Evolutionary conservation across 2,329 filamentous ascomycete species (phyloP).

Genomic region (Phaeosphaeriaceae sp.): DNA sequence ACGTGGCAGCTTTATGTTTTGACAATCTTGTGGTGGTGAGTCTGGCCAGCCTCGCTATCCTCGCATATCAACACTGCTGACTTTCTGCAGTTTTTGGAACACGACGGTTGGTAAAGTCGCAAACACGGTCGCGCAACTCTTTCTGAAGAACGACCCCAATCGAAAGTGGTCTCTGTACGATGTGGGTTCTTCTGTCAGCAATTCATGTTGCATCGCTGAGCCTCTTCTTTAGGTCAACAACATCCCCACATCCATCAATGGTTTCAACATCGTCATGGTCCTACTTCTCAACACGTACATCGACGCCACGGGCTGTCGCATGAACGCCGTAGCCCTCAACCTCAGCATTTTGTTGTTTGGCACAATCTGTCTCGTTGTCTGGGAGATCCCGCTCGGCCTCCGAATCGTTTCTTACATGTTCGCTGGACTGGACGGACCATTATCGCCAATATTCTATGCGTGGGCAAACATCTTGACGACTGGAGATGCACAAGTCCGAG

Average conservation of each 20-base stretch:
- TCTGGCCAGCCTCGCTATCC: slow-evolving; percentile 42
- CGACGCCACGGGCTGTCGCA: slow-evolving; percentile 1
- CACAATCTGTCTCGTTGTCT: slow-evolving; percentile 50
- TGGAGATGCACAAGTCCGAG: slow-evolving; percentile 3
- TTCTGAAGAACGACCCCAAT: slow-evolving; percentile 1
- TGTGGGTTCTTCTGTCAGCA: too few species aligned
- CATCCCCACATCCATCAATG: slow-evolving; percentile 55
- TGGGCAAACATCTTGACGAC: slow-evolving; percentile 5
- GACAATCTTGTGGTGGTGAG: slow-evolving; percentile 42
- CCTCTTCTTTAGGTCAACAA: slow-evolving; percentile 54
- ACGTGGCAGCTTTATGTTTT: slow-evolving; percentile 59
- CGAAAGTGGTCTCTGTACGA: slow-evolving; percentile 36
- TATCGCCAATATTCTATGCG: slow-evolving; percentile 4
- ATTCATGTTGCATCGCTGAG: slow-evolving; percentile 35
- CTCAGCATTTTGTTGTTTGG: slow-evolving; percentile 42
- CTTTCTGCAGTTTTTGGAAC: not conserved
- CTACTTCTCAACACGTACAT: slow-evolving; percentile 9
- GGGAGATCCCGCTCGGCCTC: slow-evolving; percentile 49
- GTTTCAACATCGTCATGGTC: slow-evolving; percentile 53
- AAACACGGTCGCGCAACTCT: slow-evolving; percentile 4
- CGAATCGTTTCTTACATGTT: slow-evolving; percentile 53
- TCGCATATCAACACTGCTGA: slow-evolving; percentile 43
- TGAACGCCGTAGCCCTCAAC: not conserved
- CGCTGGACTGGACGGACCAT: slow-evolving; percentile 27
- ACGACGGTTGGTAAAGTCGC: slow-evolving; percentile 2